phyloP scores from a whole-genome alignment of 2,329 filamentous ascomycete genomes.

The Claviceps maximensis region DNA sequence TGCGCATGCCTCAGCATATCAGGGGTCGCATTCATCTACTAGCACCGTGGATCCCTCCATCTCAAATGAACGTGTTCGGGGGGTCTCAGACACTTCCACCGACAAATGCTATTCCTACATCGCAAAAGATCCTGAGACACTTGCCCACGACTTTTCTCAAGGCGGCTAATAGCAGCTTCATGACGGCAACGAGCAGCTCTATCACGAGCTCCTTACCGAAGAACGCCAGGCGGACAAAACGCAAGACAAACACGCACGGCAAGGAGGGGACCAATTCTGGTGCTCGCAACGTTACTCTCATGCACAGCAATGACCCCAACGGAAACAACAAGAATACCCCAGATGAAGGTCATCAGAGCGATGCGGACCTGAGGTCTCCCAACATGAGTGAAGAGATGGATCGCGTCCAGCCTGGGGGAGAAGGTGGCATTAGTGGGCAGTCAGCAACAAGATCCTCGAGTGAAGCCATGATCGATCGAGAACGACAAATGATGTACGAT shows the following conservation, averaged over 20 bases:
- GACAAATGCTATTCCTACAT: constrained; percentile 75
- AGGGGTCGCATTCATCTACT: constrained; percentile 87
- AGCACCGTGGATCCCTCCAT: constrained; percentile 94
- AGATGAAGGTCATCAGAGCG: constrained; percentile 11
- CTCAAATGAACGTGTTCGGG: constrained; percentile 71
- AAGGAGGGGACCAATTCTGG: constrained; percentile 22
- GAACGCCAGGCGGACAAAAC: constrained; percentile 45
- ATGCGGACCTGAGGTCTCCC: constrained; percentile 11
- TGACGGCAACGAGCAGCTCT: constrained; percentile 79
- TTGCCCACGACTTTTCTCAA: constrained; percentile 84
- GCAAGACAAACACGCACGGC: constrained; percentile 33
- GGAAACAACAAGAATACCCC: constrained; percentile 16
- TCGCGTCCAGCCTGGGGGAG: constrained; percentile 23
- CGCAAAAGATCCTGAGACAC: constrained; percentile 79
- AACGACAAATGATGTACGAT: constrained; percentile 67
- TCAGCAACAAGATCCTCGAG: constrained; percentile 39
- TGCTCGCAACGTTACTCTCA: constrained; percentile 23
- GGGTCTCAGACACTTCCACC: constrained; percentile 63
- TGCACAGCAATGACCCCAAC: constrained; percentile 38
- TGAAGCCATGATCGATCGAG: constrained; percentile 52
- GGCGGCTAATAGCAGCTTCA: constrained; percentile 89
- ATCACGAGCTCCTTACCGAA: constrained; percentile 68
- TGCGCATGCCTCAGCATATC: constrained; percentile 93
- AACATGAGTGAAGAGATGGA: constrained; percentile 36
- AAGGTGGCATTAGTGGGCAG: constrained; percentile 11